These are phyloP conservation scores for Spergularia marina DNA, from an alignment of 148 eudicot species.

Conservation along the genomic window DNA sequence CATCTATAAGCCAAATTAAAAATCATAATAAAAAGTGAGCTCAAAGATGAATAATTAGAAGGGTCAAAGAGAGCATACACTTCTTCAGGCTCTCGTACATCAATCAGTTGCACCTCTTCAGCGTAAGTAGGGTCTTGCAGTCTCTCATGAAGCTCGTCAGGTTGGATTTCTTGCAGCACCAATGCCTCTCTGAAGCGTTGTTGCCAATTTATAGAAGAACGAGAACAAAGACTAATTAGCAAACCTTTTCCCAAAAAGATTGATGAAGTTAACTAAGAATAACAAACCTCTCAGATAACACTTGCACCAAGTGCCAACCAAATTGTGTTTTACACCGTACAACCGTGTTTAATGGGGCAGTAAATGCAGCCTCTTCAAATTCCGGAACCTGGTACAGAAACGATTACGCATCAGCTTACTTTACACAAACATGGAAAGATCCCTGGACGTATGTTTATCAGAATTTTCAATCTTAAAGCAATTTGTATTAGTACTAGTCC, in stretches of 20 bases:
- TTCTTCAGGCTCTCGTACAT: slow-evolving; percentile 93
- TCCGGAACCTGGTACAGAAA: slow-evolving; percentile 63
- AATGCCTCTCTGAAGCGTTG: slow-evolving; percentile 50
- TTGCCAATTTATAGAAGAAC: not conserved
- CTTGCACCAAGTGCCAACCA: slow-evolving; percentile 94
- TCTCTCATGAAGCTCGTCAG: slow-evolving; percentile 56
- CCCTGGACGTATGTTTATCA: no score
- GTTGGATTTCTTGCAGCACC: slow-evolving; percentile 61
- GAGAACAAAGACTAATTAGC: slow-evolving; percentile 18
- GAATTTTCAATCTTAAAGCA: not conserved
- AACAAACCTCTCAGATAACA: slow-evolving; percentile 73
- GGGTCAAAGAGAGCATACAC: slow-evolving; percentile 43
- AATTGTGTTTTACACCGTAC: slow-evolving; percentile 80
- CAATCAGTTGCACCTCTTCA: slow-evolving; percentile 77
- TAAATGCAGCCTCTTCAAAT: slow-evolving; percentile 92
- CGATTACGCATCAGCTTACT: not conserved
- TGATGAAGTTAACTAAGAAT: not conserved
- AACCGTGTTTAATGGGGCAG: slow-evolving; percentile 63
- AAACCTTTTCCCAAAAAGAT: slow-evolving; percentile 6
- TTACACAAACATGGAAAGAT: slow-evolving; percentile 4
- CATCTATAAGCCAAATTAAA: no score
- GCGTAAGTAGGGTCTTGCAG: slow-evolving; percentile 59
- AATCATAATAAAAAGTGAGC: no score
- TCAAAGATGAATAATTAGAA: not conserved
- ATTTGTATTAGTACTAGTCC: not conserved